Conservation (phyloP, 306 rosid genomes). For the Dryas drummondii region DNA sequence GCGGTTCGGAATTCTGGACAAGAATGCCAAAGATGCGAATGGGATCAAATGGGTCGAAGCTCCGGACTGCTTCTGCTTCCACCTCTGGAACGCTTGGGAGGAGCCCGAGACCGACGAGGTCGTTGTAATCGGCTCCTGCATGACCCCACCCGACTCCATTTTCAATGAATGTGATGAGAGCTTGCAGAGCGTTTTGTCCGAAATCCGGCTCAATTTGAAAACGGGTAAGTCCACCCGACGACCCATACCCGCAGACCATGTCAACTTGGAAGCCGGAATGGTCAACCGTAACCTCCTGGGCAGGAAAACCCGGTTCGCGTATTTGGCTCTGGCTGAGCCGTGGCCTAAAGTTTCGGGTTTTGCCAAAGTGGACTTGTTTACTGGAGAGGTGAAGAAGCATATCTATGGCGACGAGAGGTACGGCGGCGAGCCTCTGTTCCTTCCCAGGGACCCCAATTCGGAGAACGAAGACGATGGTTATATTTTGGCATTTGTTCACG, state of each 20-base stretch:
- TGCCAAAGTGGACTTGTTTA: conserved; percentile 69
- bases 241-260: conserved; percentile 51
- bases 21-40: conserved; percentile 52
- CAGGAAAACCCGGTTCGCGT: conserved; percentile 63
- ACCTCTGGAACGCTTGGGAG: conserved; percentile 97
- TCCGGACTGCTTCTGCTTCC: conserved; percentile 90
- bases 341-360: conserved; percentile 98
- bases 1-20: conserved; percentile 60
- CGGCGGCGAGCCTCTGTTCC: conserved; percentile 92
- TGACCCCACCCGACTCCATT: conserved; percentile 93
- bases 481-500: conserved; percentile 79
- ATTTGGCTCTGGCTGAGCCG: conserved; percentile 84
- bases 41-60: conserved; percentile 77
- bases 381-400: conserved; percentile 52
- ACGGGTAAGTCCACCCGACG: conserved; percentile 66
- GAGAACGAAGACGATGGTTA: conserved; percentile 73
- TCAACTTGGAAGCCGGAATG: conserved; percentile 95
- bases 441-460: conserved; percentile 45
- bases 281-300: conserved; percentile 82
- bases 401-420: conserved; percentile 59
- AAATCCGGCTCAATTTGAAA: conserved; percentile 67
- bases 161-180: conserved; percentile 88
- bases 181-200: conserved; percentile 64
- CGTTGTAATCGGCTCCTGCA: conserved; percentile 90
- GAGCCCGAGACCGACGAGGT: conserved; percentile 62